A percentile compares a stretch with the other conserved stretches of the same genome.
phyloP scores from a whole-genome alignment of 257 asterid genomes.

The Petunia secreta region DNA sequence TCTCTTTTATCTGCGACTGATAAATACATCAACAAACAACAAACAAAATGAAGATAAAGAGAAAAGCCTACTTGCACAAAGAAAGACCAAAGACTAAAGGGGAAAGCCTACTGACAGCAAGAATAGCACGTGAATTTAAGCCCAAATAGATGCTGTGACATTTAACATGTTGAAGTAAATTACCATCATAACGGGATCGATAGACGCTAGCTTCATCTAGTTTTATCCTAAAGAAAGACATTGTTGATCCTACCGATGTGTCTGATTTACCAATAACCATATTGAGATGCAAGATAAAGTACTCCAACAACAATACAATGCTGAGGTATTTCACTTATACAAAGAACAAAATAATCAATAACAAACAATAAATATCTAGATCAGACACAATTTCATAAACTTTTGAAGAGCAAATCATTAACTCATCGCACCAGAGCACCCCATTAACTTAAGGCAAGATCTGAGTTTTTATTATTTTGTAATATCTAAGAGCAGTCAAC shows the following conservation, averaged over 20 bases:
- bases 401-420: too few relatives aligned
- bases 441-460: too few relatives aligned
- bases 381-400: too few relatives aligned
- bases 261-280: background rate
- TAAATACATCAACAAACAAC: background rate
- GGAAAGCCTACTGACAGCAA: background rate
- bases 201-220: background rate
- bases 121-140: background rate
- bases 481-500: too few relatives aligned
- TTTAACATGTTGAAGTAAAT: background rate
- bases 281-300: background rate
- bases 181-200: conserved; percentile 14
- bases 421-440: too few relatives aligned
- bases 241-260: background rate
- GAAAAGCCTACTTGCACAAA: background rate
- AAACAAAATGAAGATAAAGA: background rate
- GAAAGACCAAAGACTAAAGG: background rate
- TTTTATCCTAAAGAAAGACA: background rate
- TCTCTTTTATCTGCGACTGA: background rate
- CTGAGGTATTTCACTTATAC: too few relatives aligned
- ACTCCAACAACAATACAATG: too few relatives aligned
- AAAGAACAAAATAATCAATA: too few relatives aligned
- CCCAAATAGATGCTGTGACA: conserved; percentile 7
- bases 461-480: too few relatives aligned
- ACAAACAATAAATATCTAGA: too few relatives aligned